Evolutionary conservation across 2,329 filamentous ascomycete genomes (phyloP).

Genomic region (Lithohypha guttulata): DNA sequence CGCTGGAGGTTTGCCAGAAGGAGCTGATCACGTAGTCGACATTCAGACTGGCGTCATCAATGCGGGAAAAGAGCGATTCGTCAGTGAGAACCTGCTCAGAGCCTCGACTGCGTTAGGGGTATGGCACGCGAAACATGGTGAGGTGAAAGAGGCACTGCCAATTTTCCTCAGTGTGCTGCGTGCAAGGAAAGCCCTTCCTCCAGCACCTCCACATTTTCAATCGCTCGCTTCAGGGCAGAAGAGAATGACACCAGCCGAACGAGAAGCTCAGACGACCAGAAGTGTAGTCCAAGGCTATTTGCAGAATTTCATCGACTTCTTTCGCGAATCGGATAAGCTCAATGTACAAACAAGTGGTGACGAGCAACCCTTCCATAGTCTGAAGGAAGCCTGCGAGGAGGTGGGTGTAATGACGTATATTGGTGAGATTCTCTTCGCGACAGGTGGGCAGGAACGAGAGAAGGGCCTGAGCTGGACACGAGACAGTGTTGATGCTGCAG

Average conservation of each 20-base stretch:
- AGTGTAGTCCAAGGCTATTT: conserved; percentile 24
- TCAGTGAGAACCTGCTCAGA: conserved; percentile 64
- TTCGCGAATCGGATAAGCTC: conserved; percentile 26
- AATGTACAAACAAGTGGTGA: conserved; percentile 56
- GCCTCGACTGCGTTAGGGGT: conserved; percentile 68
- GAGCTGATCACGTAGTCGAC: conserved; percentile 41
- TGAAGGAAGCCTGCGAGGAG: conserved; percentile 66
- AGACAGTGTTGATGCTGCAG: conserved; percentile 72
- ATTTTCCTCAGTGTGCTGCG: conserved; percentile 77
- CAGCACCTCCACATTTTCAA: conserved; percentile 24
- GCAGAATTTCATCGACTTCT: conserved; percentile 23
- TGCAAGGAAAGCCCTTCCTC: conserved; percentile 53
- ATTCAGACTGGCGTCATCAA: conserved; percentile 53
- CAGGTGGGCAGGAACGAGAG: conserved; percentile 44
- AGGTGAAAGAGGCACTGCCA: conserved; percentile 61
- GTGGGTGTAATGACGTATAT: conserved; percentile 81
- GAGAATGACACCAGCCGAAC: conserved; percentile 18
- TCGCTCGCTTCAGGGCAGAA: conserved; percentile 16
- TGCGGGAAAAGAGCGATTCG: conserved; percentile 40
- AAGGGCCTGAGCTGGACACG: conserved; percentile 81
- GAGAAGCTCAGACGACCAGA: conserved; percentile 22
- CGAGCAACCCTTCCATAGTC: conserved; percentile 51
- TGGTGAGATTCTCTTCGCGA: conserved; percentile 80
- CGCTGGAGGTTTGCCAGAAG: conserved; percentile 40
- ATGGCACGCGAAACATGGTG: conserved; percentile 60